Percentiles rank a stretch among this genome's conserved stretches.
Evolutionary conservation across 768 basidiomycete species (phyloP).

Genomic region (Amanita muscaria): DNA sequence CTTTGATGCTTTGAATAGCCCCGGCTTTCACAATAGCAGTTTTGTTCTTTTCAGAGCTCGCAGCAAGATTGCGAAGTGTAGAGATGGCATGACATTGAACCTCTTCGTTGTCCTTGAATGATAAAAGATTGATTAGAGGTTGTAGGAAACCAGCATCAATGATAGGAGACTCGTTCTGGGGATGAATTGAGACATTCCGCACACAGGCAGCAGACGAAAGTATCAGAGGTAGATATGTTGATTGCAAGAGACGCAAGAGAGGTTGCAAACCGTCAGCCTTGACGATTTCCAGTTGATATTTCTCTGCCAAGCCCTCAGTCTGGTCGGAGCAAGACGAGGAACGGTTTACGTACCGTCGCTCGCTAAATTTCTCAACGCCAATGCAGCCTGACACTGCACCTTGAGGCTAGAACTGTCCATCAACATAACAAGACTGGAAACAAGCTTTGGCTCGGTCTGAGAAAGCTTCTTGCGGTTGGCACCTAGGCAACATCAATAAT

Average conservation of each 20-base stretch:
- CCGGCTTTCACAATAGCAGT: constrained; percentile 96
- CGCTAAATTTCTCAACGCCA: constrained; percentile 93
- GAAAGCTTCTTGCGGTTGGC: constrained; percentile 91
- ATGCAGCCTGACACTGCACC: constrained; percentile 96
- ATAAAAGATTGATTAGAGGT: constrained; percentile 89
- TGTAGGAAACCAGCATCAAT: constrained; percentile 97
- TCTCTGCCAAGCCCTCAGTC: constrained; percentile 46
- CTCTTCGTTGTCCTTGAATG: constrained; percentile 99
- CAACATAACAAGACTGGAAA: constrained; percentile 83
- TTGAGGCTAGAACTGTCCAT: constrained; percentile 98
- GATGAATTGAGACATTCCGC: constrained; percentile 98
- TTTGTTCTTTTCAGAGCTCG: constrained; percentile 97
- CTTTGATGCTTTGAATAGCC: constrained; percentile 93
- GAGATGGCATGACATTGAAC: constrained; percentile 99
- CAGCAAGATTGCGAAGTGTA: constrained; percentile 91
- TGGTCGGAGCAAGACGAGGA: neutral
- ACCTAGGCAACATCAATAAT: constrained; percentile 30
- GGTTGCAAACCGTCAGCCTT: constrained; percentile 89
- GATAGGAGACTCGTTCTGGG: constrained; percentile 96
- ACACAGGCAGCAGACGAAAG: constrained; percentile 98
- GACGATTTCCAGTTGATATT: constrained; percentile 98
- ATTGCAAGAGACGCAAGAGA: constrained; percentile 88
- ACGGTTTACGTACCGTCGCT: constrained; percentile 67
- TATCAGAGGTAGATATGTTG: constrained; percentile 94
- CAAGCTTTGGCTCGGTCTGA: constrained; percentile 88